Evolutionary conservation across 805 yeast species (phyloP), one percentile per base, ranked within the genome.

Genomic region (Jamesozyma jinghongensis): DNA sequence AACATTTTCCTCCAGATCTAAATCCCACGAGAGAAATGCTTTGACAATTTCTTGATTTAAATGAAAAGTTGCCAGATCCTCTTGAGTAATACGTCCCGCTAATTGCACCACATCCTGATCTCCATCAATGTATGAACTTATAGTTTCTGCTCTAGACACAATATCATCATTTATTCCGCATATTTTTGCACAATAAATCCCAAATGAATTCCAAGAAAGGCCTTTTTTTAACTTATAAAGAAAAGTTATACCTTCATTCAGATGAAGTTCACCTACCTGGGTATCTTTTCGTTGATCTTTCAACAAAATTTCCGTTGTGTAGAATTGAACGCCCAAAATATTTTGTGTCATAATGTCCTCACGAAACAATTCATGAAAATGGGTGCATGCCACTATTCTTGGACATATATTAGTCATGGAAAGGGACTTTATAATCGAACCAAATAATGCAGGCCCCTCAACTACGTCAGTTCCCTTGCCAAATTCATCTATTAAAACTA

Each of bases 391-490:
- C 1, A 71, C 33, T 0, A 59, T 51, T 37, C 63, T 48, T 0
- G 66, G 56, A 19, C 59, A 49, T 2, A n/a, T 27, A 3, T 17
- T n/a, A 5, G 32, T 27, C 12, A 19, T 27, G 5, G 46, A 39
- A 1, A 68, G 38, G 13, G 52, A 36, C 16, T 54, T 55, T 4
- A 72, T 43, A 3, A 66, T 50, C 0, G 72, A 51, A 1, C 72
- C 74, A 41, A 70, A 60, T 10, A 71, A 40, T 1, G 73, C 59
- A 0, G 73, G 72, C 0, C 75, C 75, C 40, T 71, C 73, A 11
- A 63, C 48, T 0, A 65, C 46, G 48, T 70, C 74, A 0, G 75
- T 73, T 0, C 78, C 78, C 44, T 72, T 71, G 0, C 79, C 79
- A 53, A 70, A 73, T 43, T 74, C 79, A 52, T 74, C 77, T 19